Evolutionary conservation across 805 yeast genomes (phyloP), one percentile per base, ranked within the genome.

Genomic region (Metschnikowia bowlesiae): DNA sequence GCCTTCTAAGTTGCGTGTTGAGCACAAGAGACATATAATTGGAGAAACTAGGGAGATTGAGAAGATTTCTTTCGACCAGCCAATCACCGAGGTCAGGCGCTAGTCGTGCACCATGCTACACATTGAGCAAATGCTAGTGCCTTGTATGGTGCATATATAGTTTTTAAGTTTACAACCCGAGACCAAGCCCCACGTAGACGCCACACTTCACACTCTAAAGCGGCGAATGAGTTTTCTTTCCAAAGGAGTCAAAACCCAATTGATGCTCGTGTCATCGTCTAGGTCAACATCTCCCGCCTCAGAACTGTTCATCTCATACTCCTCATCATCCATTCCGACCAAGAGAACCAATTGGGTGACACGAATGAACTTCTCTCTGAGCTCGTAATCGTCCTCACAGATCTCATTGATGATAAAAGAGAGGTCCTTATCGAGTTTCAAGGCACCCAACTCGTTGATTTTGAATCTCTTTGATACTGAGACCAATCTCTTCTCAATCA

Each of bases 321-420:
- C 78, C 35, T 73, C 78, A 52, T 87, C 91, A 58, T 89, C 97
- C 69, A 89, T 77, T 4, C 96, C 94, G 38, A 90, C 73, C 41
- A 89, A 73, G 73, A 89, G 79, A 18, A 89, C 86, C 39, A 94
- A 76, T 64, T 92, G 98, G 0, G 96, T 89, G 6, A 89, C 82
- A 51, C 89, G 75, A 7, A 86, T 76, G 62, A 92, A 92, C 58
- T 81, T 80, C 53, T 89, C 94, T 52, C 97, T 75, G 57, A 90
- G 69, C 34, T 79, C 78, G 66, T 90, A 92, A 61, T 84, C 73
- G 50, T 82, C 81, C 45, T 82, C 84, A 44, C 96, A 84, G 6
- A 88, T 78, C 51, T 85, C 85, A 41, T 84, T 79, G 46, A 94
- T 87, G 33, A 92, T 76, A 29, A 80, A 74, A 43, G 90, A 81